Base-by-base conservation (phyloP, 2,329 filamentous ascomycete species). In the Onygena corvina region DNA sequence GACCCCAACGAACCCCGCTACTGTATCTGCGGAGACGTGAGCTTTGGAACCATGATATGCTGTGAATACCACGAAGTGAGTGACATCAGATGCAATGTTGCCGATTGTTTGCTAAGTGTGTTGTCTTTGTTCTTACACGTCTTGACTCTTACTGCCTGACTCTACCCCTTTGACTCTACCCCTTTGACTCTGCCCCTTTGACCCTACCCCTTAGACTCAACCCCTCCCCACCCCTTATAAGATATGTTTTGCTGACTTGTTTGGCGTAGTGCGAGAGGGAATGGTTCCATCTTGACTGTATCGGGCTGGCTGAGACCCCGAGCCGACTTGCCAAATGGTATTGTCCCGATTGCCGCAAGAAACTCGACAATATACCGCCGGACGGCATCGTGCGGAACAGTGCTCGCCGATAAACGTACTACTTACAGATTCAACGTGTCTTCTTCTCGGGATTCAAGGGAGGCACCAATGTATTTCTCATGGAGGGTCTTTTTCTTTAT, bases 251-350 rank as follows among this genome's bases (percentile, higher is more conserved):
- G 12, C 12, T n/a, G n/a, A n/a, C n/a, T n/a, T n/a, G n/a, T n/a
- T n/a, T n/a, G n/a, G n/a, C n/a, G n/a, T 55, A 80, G 73, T 83
- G 79, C 62, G 76, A 80, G 54, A 75, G 71, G 36, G 78, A 82
- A 64, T 83, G 79, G 79, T 83, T 83, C 60, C 79, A 83, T 58
- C 71, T 82, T 42, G 69, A 71, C 30, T 83, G 79, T 54, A 72
- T 83, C 21, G 71, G 73, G 11, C 66, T 83, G 14, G 68, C 68
- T 4, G 76, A 78, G 48, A 69, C 77, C 27, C 79, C 79, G 5
- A 71, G 72, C n/a, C 71, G 77, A 20, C 73, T 77, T 9, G 71
- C 74, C 8, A 81, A 80, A 61, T 83, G 79, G 79, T 83, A 78
- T 58, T 83, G 79, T 63, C 77, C 77, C 0, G 75, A 79, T 34